Base-by-base conservation (phyloP, 179 eudicot genomes). In the Amaranthus tricolor region DNA sequence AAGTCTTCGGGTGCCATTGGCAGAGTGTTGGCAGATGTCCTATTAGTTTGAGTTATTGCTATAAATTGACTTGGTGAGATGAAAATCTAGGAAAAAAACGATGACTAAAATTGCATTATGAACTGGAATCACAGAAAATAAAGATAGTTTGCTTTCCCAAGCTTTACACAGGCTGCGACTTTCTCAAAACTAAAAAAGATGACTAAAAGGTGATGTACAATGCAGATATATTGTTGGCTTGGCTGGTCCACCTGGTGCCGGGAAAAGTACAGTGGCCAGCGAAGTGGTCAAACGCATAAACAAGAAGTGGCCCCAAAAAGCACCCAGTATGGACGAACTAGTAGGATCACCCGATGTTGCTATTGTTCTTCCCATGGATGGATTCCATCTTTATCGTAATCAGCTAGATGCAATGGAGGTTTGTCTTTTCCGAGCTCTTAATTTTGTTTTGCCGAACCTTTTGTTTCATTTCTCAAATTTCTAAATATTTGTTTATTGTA, bases 201-300 rank as follows among this genome's bases (percentile, higher is more conserved):
- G 40, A 31, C 40, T 31, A 31, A 31, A 31, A 31, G 40, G 2
- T 4, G 40, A 31, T 45, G 15, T 62, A 43, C 59, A 45, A 19
- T 87, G 84, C 90, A 93, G 99, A 87, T 83, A 85, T 83, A 89
- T 96, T 62, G 88, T 96, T 62, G 98, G 96, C 65, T 77, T 96
- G 79, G 97, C 97, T 77, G 99, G 99, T 68, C 94, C 99, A 66
- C 98, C 99, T 56, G 99, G 99, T 72, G 91, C 99, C 70, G 99
- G 99, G 70, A 96, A 96, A 88, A 93, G 93, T 84, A 91, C 99
- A 15, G 50, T 96, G 69, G 98, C 98, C 72, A 82, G 85, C 51
- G 91, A 93, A 83, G 97, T 96, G 47, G 91, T 84, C 85, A 50
- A 62, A 20, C 92, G 94, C 69, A 81, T 96, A 73, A 96, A 96